Percentiles rank a stretch among this genome's conserved stretches.
These are phyloP conservation scores for Biscogniauxia sp. DNA, from an alignment of 2,329 filamentous ascomycete genomes.

Conservation along the genomic window DNA sequence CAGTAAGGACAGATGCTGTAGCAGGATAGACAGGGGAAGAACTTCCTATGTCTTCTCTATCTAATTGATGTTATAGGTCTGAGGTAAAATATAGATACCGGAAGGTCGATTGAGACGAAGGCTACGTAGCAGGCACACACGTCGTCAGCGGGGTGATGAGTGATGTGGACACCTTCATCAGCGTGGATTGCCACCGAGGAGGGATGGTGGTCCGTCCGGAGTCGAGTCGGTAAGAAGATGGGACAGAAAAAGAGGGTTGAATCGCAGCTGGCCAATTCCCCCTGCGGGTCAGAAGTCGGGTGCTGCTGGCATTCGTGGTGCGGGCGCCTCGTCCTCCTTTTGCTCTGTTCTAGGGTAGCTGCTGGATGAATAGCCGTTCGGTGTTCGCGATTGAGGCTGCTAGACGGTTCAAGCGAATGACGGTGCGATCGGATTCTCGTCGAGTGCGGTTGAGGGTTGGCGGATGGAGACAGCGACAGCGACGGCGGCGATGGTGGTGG, in stretches of 20 bases:
- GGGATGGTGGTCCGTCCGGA: conserved; percentile 12
- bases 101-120: not conserved
- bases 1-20: conserved; percentile 4
- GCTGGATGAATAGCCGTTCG: not conserved
- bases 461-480: not conserved
- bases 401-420: not conserved
- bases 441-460: not conserved
- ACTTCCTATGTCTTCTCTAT: not conserved
- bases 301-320: conserved; percentile 25
- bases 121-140: conserved; percentile 18
- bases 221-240: conserved; percentile 7
- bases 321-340: conserved; percentile 11
- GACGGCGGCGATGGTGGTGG: not conserved
- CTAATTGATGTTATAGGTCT: not conserved
- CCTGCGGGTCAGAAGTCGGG: conserved; percentile 19
- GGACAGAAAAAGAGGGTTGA: not conserved
- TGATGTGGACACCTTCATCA: conserved; percentile 18
- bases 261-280: conserved; percentile 24
- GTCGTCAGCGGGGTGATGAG: conserved; percentile 17
- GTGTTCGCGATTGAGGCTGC: not conserved
- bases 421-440: not conserved
- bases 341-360: not conserved
- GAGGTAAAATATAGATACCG: conserved; percentile 1
- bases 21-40: conserved; percentile 5
- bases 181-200: conserved; percentile 21